Conservation (phyloP, 78 protist species). For the Dictyostelium discoideum region DNA sequence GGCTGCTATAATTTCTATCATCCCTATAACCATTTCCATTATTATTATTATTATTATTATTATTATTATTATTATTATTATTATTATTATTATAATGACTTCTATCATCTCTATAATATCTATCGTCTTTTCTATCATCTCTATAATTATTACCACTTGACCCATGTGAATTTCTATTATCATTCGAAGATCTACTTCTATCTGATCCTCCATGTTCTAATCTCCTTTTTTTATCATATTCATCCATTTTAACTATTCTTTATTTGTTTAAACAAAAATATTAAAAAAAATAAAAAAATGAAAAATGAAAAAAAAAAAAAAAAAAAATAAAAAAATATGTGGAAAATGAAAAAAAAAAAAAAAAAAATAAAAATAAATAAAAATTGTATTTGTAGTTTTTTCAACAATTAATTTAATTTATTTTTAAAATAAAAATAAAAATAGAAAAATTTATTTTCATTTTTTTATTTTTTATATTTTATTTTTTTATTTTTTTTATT, state of each 20-base stretch:
- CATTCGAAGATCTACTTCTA: background rate
- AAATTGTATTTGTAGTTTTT: no score
- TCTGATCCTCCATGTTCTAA: background rate
- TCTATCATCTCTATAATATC: background rate
- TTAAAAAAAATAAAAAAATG: background rate
- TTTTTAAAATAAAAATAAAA: background rate
- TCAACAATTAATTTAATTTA: background rate
- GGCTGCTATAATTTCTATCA: background rate
- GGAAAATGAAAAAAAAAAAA: background rate
- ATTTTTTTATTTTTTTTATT: background rate
- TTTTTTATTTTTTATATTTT: background rate
- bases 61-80: background rate
- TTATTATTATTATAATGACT: background rate
- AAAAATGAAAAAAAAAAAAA: background rate
- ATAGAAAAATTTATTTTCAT: no score
- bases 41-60: background rate
- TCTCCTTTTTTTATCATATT: conserved; percentile 15
- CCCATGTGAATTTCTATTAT: background rate
- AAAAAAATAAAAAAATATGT: background rate
- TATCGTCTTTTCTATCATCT: background rate
- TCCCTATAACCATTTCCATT: background rate
- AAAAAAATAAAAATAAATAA: background rate
- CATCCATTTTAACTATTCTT: background rate
- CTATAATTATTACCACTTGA: background rate
- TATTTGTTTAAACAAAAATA: background rate